Percentiles rank a stretch among this genome's conserved stretches.
Evolutionary conservation across 1,139 yeast genomes (phyloP).

Genomic region (Yamadazyma diddensiae): DNA sequence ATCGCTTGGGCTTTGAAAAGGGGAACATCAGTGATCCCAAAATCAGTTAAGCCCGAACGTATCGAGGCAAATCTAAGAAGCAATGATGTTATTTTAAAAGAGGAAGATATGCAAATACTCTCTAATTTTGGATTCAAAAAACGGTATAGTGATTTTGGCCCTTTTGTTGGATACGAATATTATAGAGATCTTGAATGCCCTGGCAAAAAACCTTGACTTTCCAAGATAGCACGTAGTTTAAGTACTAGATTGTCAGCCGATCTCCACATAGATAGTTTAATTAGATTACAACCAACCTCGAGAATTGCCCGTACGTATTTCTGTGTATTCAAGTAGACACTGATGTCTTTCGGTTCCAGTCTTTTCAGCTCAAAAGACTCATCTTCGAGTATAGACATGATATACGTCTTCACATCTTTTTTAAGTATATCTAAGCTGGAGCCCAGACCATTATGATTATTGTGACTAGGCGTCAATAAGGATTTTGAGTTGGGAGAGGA

Average conservation of each 20-base stretch:
- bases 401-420: conserved; percentile 3
- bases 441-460: conserved; percentile 3
- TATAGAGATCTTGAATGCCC: conserved; percentile 24
- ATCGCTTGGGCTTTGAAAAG: conserved; percentile 11
- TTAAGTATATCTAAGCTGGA: conserved; percentile 3
- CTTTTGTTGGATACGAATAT: conserved; percentile 22
- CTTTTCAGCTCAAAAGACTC: conserved; percentile 1
- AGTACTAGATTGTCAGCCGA: background rate
- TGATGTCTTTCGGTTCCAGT: background rate
- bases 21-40: conserved; percentile 12
- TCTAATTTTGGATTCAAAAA: conserved; percentile 13
- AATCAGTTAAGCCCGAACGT: conserved; percentile 4
- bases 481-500: background rate
- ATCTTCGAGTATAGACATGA: conserved; percentile 1
- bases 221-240: background rate
- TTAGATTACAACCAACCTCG: conserved; percentile 1
- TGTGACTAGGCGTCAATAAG: background rate
- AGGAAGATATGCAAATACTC: conserved; percentile 4
- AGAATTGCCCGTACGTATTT: conserved; percentile 2
- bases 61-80: conserved; percentile 3
- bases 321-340: conserved; percentile 4
- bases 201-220: conserved; percentile 13
- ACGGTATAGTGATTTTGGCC: conserved; percentile 26
- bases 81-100: conserved; percentile 1
- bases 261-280: conserved; percentile 1